Evolutionary conservation across 2,329 filamentous ascomycete genomes (phyloP).

Genomic region (Niveomyces coronatus): DNA sequence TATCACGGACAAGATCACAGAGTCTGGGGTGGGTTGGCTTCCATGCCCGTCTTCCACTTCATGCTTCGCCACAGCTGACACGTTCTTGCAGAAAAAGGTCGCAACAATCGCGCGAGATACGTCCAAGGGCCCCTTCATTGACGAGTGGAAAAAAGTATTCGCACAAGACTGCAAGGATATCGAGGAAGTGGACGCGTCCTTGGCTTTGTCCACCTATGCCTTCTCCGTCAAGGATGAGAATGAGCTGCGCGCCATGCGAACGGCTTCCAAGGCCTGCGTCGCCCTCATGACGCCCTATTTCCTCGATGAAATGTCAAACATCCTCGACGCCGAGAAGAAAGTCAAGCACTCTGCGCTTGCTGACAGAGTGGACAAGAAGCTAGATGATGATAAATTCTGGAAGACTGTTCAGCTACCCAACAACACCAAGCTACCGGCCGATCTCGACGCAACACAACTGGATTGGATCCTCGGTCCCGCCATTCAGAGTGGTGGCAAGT

Average conservation of each 20-base stretch:
- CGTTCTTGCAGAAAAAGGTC: conserved; percentile 62
- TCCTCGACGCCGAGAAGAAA: conserved; percentile 94
- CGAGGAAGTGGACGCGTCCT: conserved; percentile 78
- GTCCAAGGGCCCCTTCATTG: conserved; percentile 78
- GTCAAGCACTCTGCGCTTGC: conserved; percentile 80
- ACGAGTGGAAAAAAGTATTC: conserved; percentile 88
- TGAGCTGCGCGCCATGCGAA: conserved; percentile 87
- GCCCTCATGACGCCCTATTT: conserved; percentile 94
- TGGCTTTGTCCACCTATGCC: conserved; percentile 70
- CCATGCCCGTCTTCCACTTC: too few species aligned
- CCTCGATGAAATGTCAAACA: conserved; percentile 93
- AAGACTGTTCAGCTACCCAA: conserved; percentile 61
- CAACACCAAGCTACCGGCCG: conserved; percentile 67
- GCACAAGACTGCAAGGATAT: conserved; percentile 70
- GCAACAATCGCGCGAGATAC: conserved; percentile 78
- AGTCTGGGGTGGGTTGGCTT: conserved; percentile 66
- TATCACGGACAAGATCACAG: conserved; percentile 78
- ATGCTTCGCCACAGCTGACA: conserved; percentile 11
- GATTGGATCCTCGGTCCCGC: conserved; percentile 91
- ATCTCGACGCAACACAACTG: conserved; percentile 79
- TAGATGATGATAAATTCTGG: conserved; percentile 93
- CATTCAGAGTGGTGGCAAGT: conserved; percentile 91
- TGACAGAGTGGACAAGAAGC: conserved; percentile 81
- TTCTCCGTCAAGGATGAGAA: conserved; percentile 92
- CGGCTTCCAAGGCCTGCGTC: conserved; percentile 86